Evolutionary conservation across 2,329 filamentous ascomycete genomes (phyloP).

Genomic region (Fusarium nematophilum): DNA sequence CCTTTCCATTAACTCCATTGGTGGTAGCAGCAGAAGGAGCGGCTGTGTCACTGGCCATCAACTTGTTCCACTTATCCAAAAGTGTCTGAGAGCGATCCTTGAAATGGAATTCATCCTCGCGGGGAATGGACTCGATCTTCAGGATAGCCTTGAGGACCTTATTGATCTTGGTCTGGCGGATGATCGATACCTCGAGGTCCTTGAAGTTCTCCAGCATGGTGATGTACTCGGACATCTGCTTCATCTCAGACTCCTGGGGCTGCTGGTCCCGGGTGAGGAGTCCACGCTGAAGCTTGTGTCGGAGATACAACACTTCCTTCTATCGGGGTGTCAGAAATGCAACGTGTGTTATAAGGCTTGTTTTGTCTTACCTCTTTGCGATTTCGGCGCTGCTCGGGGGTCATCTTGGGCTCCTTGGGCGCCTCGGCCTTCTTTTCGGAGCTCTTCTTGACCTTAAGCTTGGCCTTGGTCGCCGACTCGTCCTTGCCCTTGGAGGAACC

Average conservation of each 20-base stretch:
- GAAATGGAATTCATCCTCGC: slow-evolving; percentile 90
- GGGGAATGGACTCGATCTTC: slow-evolving; percentile 86
- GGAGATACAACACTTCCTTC: slow-evolving; percentile 89
- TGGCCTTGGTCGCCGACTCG: slow-evolving; percentile 65
- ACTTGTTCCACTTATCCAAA: slow-evolving; percentile 89
- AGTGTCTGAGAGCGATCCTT: slow-evolving; percentile 83
- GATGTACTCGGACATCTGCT: slow-evolving; percentile 80
- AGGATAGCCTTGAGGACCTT: slow-evolving; percentile 96
- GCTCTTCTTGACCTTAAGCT: slow-evolving; percentile 65
- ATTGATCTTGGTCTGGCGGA: slow-evolving; percentile 94
- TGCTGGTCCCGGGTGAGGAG: slow-evolving; percentile 86
- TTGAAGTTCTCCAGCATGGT: slow-evolving; percentile 81
- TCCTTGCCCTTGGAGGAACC: slow-evolving; percentile 69
- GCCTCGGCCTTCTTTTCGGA: slow-evolving; percentile 67
- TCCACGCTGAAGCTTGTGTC: slow-evolving; percentile 94
- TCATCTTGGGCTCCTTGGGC: slow-evolving; percentile 68
- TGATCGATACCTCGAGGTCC: slow-evolving; percentile 89
- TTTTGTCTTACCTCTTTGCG: slow-evolving; percentile 67
- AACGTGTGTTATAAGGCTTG: not conserved
- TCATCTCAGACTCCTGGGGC: slow-evolving; percentile 89
- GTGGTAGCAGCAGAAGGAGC: slow-evolving; percentile 52
- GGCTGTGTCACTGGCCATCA: slow-evolving; percentile 72
- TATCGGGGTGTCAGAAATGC: slow-evolving; percentile 54
- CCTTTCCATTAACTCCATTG: slow-evolving; percentile 62
- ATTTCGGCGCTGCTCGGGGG: slow-evolving; percentile 65